A percentile compares a stretch with the other conserved stretches of the same genome.
Conservation (phyloP, 768 basidiomycete species). For the Lactifluus subvellereus region DNA sequence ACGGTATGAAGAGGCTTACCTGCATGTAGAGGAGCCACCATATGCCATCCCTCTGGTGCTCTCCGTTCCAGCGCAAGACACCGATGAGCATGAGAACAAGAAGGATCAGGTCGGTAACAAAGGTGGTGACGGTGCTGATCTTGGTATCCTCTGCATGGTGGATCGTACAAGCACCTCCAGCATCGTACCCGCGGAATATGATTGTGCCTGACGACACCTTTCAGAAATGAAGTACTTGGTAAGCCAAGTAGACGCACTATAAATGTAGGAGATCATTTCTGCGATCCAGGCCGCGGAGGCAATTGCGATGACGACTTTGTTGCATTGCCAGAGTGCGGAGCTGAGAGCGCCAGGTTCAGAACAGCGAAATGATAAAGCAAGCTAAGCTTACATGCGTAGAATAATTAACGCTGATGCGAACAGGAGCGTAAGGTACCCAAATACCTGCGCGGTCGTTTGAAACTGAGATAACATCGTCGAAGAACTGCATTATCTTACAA, state of each 20-base stretch:
- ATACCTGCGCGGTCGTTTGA: background rate
- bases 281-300: background rate
- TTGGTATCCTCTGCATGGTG: background rate
- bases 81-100: constrained; percentile 7
- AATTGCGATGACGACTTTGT: background rate
- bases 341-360: background rate
- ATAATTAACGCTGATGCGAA: constrained; percentile 17
- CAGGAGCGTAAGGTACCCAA: background rate
- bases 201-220: background rate
- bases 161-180: background rate
- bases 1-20: background rate
- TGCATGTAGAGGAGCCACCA: constrained; percentile 8
- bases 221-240: background rate
- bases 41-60: background rate
- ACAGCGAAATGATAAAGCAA: background rate
- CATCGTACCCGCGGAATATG: background rate
- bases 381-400: constrained; percentile 11
- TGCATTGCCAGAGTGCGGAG: constrained; percentile 5
- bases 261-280: background rate
- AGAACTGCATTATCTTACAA: background rate
- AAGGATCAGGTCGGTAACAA: background rate
- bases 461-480: background rate
- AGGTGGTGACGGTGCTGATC: background rate
- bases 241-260: background rate
- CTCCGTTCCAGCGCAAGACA: constrained; percentile 5